Conservation (phyloP, 768 basidiomycete species). For the Leucosporidium yakuticum region DNA sequence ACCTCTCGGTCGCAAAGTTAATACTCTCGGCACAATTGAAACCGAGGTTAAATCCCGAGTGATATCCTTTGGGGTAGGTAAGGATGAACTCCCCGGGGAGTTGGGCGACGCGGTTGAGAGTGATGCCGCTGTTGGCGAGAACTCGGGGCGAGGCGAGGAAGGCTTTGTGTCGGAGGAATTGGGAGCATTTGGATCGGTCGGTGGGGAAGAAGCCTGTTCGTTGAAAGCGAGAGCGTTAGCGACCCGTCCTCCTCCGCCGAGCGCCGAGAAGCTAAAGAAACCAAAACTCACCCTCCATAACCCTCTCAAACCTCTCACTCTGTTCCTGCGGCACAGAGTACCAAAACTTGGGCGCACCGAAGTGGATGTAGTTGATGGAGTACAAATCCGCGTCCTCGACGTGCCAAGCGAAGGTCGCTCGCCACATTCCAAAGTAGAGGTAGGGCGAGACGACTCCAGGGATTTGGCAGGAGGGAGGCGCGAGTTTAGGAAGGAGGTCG, state of each 20-base stretch:
- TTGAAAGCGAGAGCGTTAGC: neutral
- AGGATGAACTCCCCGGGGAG: constrained; percentile 93
- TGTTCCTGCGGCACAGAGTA: constrained; percentile 88
- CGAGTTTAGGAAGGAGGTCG: constrained; percentile 73
- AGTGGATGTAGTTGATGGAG: constrained; percentile 98
- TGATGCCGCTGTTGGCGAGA: constrained; percentile 69
- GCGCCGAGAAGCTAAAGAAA: neutral
- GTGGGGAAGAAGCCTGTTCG: constrained; percentile 64
- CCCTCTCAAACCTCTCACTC: constrained; percentile 72
- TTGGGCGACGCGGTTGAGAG: constrained; percentile 81
- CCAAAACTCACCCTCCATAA: constrained; percentile 69
- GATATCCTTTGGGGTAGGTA: constrained; percentile 89
- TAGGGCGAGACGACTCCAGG: constrained; percentile 97
- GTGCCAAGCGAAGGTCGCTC: constrained; percentile 97
- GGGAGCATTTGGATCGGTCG: constrained; percentile 74
- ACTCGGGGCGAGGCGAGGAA: constrained; percentile 83
- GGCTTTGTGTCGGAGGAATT: constrained; percentile 94
- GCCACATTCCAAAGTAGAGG: constrained; percentile 99
- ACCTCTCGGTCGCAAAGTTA: constrained; percentile 91
- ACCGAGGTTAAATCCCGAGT: constrained; percentile 93
- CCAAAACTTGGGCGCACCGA: constrained; percentile 92
- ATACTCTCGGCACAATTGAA: constrained; percentile 96
- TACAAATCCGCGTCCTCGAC: constrained; percentile 99
- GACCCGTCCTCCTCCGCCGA: too few species aligned
- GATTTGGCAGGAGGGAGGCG: constrained; percentile 64